phyloP scores from a whole-genome alignment of 805 yeast species.

The Ogataea trehalophila region DNA sequence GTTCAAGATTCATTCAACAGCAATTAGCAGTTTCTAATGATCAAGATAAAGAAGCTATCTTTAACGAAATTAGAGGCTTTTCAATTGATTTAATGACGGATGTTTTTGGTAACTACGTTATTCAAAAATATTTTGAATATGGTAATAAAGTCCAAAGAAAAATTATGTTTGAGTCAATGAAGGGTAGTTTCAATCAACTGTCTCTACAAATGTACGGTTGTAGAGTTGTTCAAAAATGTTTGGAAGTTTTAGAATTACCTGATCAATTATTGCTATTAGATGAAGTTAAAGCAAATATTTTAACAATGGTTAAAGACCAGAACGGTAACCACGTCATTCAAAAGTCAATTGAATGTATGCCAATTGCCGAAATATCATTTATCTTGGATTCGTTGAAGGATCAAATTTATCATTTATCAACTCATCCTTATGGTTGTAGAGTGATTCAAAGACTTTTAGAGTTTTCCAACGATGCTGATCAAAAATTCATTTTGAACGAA shows the following conservation, averaged over 20 bases:
- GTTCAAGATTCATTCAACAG: slow-evolving; percentile 94
- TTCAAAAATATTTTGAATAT: slow-evolving; percentile 87
- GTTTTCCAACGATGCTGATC: slow-evolving; percentile 62
- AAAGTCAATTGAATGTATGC: slow-evolving; percentile 84
- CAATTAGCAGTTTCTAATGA: slow-evolving; percentile 58
- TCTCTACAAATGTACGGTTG: slow-evolving; percentile 97
- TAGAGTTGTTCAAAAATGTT: slow-evolving; percentile 91
- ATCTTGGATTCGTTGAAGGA: slow-evolving; percentile 65
- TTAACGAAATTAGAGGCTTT: slow-evolving; percentile 74
- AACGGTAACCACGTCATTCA: slow-evolving; percentile 98
- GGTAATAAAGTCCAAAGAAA: slow-evolving; percentile 69
- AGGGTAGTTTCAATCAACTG: slow-evolving; percentile 65
- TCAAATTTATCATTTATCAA: slow-evolving; percentile 77
- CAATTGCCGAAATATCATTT: slow-evolving; percentile 64
- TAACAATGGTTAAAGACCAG: slow-evolving; percentile 83
- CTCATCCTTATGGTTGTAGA: slow-evolving; percentile 97
- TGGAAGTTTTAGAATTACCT: slow-evolving; percentile 61
- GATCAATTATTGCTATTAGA: slow-evolving; percentile 64
- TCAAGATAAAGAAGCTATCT: slow-evolving; percentile 75
- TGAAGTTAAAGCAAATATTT: slow-evolving; percentile 58
- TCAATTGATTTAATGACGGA: slow-evolving; percentile 84
- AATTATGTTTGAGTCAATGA: slow-evolving; percentile 64
- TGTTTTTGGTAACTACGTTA: slow-evolving; percentile 96
- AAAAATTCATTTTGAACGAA: slow-evolving; percentile 61
- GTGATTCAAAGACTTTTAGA: slow-evolving; percentile 92